phyloP scores from a whole-genome alignment of 1,139 yeast genomes.

The Magnusiomyces paraingens region DNA sequence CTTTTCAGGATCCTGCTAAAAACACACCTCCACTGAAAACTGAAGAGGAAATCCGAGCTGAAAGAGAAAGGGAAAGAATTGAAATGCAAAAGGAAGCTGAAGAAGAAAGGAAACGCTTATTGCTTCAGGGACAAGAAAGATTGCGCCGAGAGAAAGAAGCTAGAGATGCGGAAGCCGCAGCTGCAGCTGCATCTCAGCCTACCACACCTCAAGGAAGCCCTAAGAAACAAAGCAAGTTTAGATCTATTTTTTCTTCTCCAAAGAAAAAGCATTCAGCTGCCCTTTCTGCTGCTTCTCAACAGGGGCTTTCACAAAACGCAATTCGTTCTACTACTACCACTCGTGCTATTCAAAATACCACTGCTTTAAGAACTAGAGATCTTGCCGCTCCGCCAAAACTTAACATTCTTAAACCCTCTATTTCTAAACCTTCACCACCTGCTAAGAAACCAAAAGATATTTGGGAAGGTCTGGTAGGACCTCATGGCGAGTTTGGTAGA shows the following conservation, averaged over 20 bases:
- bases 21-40: slow-evolving; percentile 1
- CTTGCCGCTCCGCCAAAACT: no score
- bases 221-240: slow-evolving; percentile 12
- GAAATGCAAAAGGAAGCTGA: background rate
- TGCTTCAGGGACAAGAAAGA: no score
- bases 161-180: background rate
- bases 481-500: slow-evolving; percentile 83
- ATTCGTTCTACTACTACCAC: background rate
- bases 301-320: background rate
- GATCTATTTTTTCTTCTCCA: slow-evolving; percentile 17
- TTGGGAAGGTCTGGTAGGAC: slow-evolving; percentile 49
- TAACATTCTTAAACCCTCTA: background rate
- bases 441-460: slow-evolving; percentile 20
- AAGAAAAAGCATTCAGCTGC: slow-evolving; percentile 17
- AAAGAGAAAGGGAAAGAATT: background rate
- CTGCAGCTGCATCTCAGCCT: slow-evolving; percentile 1
- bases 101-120: background rate
- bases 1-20: slow-evolving; percentile 26
- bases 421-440: slow-evolving; percentile 8
- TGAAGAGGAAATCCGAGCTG: background rate
- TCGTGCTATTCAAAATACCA: background rate
- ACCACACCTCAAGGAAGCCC: slow-evolving; percentile 3
- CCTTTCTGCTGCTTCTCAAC: background rate
- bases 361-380: background rate
- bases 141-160: no score